Base-by-base conservation (phyloP, 2,329 filamentous ascomycete species). In the Diaporthe batatas region DNA sequence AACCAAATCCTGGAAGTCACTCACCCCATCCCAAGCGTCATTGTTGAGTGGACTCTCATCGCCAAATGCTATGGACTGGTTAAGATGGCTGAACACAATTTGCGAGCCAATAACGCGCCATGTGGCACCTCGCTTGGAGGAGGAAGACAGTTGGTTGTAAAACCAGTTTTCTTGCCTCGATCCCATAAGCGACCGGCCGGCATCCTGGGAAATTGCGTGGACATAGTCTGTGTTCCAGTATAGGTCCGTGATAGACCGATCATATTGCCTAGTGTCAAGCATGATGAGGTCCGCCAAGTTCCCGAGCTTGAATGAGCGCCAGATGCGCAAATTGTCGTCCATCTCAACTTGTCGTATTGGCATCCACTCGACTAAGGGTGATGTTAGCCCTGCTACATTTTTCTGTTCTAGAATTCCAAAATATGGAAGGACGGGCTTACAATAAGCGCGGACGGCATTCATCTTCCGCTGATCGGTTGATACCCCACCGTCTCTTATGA, bases 91-190 rank as follows among this genome's bases (percentile, higher is more conserved):
- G 81, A 94, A 93, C 64, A 94, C 83, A 54, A 92, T 89, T 79
- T 94, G 92, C 34, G 91, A 92, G 12, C 92, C 92, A 55, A 95
- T 87, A 23, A 95, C 80, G 53, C 92, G 86, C 93, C 93, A 95
- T 0, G 88, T 86, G 0, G 92, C 90, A 32, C 90, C 90, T n/a
- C 92, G 88, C 21, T 88, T 77, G n/a, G 88, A 84, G 0, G 90
- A 92, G 64, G 86, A 80, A 6, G 85, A 85, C 10, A 93, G 83
- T 54, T 86, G 82, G 58, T 86, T 85, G 79, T 92, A 93, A 81
- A 94, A 91, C 93, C 93, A 95, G 76, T 89, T 88, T 80, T 95
- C 93, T 79, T 95, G 93, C 14, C 88, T 87, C 1, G 87, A 84
- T 3, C 93, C 93, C 92, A 95, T 94, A 76, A 95, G 82, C 0